Evolutionary conservation across 768 basidiomycete species (phyloP), one percentile per base, ranked within the genome.

Genomic region (Podaxis mareebaensis): DNA sequence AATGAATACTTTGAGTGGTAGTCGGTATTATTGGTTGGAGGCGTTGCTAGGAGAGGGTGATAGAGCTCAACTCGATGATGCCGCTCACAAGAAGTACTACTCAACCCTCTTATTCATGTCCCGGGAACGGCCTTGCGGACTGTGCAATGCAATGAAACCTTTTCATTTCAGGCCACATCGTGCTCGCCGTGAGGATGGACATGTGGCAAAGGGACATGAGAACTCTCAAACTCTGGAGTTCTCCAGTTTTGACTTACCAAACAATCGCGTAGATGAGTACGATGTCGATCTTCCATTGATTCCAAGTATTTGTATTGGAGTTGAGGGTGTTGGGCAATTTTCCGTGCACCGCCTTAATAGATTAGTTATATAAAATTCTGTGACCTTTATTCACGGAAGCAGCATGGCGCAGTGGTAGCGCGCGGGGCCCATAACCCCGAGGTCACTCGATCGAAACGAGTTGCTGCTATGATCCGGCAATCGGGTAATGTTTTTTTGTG

Each of bases 381-480:
- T 20, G 17, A 2, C 20, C 0, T 4, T 17, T 0, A 17, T 20
- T 46, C 2, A 20, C 6, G 20, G 49, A 26, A 82, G 81, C 81
- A 82, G 79, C 81, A 81, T 83, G 81, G 80, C 81, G 81, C 82
- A 83, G 81, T 77, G 80, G 80, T 74, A 83, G 80, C 79, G 79
- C 79, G 82, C 81, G 75, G 81, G 81, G 81, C 82, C 78, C 81
- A 83, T 83, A 83, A 84, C 82, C 83, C 82, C 76, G 83, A 83
- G 82, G 83, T 82, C 83, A 81, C 82, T 83, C 76, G 83, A 84
- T 83, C 83, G 83, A 84, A 81, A 83, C 83, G 76, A 83, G 82
- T 81, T 82, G 82, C 78, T 83, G 82, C 83, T 84, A 84, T 39
- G 11, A 4, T 24, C 48, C 24, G 15, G 13, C 0, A 7, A 33